Evolutionary conservation across 345 rosid genomes (phyloP).

Genomic region (Noccaea bulbosa): DNA sequence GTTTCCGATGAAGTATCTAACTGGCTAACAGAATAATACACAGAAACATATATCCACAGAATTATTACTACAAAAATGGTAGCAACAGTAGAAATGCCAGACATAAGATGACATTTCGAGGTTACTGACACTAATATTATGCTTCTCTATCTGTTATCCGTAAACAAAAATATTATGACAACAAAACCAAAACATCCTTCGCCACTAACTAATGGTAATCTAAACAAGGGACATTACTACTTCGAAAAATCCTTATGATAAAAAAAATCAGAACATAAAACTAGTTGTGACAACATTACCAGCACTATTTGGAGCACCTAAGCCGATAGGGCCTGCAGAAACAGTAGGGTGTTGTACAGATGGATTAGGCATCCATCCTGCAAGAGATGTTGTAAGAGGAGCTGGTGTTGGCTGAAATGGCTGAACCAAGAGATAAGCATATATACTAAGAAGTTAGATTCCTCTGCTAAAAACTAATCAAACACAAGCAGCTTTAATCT

Average conservation of each 20-base stretch:
- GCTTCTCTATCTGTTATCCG: not conserved
- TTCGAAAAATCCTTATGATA: no score
- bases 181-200: not conserved
- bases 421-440: slow-evolving; percentile 38
- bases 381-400: slow-evolving; percentile 53
- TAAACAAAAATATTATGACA: not conserved
- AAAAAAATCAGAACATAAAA: not conserved
- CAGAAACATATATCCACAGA: slow-evolving; percentile 3
- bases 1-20: slow-evolving; percentile 3
- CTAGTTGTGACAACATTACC: slow-evolving; percentile 38
- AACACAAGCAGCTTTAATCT: slow-evolving; percentile 17
- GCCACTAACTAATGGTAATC: not conserved
- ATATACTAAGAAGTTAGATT: slow-evolving; percentile 6
- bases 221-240: not conserved
- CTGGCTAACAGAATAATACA: slow-evolving; percentile 3
- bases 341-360: slow-evolving; percentile 49
- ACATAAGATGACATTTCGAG: not conserved
- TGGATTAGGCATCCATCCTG: slow-evolving; percentile 63
- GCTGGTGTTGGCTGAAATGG: slow-evolving; percentile 58
- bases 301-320: slow-evolving; percentile 49
- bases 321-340: slow-evolving; percentile 52
- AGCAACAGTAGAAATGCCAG: not conserved
- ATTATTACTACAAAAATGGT: slow-evolving; percentile 10
- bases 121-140: slow-evolving; percentile 1
- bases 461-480: slow-evolving; percentile 1